Evolutionary conservation across 306 rosid genomes (phyloP).

Genomic region (Biancaea sappan): DNA sequence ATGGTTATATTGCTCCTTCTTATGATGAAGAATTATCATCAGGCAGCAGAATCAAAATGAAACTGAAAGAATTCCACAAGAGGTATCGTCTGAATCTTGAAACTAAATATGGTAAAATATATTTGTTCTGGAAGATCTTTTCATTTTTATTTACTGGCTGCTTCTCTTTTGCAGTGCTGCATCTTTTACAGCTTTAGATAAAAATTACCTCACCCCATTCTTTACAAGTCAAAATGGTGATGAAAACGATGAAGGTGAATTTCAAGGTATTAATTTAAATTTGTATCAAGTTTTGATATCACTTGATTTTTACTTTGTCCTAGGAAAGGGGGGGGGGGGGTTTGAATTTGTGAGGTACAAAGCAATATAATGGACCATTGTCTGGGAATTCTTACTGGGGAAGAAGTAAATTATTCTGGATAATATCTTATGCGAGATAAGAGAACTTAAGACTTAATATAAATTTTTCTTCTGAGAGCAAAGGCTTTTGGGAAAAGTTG

Average conservation of each 20-base stretch:
- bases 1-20: slow-evolving; percentile 81
- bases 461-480: too few relatives aligned
- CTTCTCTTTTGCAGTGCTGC: slow-evolving; percentile 64
- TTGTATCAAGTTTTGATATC: slow-evolving; percentile 3
- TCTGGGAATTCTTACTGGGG: too few relatives aligned
- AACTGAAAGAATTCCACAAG: slow-evolving; percentile 86
- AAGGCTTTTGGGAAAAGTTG: too few relatives aligned
- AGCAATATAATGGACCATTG: too few relatives aligned
- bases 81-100: slow-evolving; percentile 50
- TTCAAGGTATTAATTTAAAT: slow-evolving; percentile 20
- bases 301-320: background rate
- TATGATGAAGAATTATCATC: slow-evolving; percentile 75
- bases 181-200: slow-evolving; percentile 86
- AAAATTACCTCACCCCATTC: slow-evolving; percentile 94
- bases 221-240: slow-evolving; percentile 94
- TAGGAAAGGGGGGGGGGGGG: too few relatives aligned
- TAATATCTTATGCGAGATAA: too few relatives aligned
- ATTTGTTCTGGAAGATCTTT: background rate
- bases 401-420: too few relatives aligned
- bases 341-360: too few relatives aligned
- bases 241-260: slow-evolving; percentile 75
- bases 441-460: too few relatives aligned
- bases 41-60: slow-evolving; percentile 89
- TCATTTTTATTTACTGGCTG: slow-evolving; percentile 24
- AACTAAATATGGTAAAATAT: slow-evolving; percentile 17